Evolutionary conservation across 2,329 filamentous ascomycete species (phyloP).

Genomic region (Sporothrix sp.): DNA sequence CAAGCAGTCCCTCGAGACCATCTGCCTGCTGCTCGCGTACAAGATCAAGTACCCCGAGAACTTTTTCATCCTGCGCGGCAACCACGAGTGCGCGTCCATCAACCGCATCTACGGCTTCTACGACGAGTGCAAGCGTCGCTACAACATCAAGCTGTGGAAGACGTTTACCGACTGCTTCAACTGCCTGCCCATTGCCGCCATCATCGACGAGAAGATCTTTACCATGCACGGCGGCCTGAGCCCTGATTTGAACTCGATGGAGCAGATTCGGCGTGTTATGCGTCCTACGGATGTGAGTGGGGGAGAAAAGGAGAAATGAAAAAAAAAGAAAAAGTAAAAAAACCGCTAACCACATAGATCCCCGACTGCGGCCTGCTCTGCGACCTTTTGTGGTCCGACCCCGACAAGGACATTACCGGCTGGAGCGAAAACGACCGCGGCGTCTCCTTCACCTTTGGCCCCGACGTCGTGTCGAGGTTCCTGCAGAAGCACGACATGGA

Average conservation of each 20-base stretch:
- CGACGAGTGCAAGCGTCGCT: slow-evolving; percentile 97
- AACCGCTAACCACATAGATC: slow-evolving; percentile 49
- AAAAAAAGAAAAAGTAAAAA: background rate
- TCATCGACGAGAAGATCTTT: slow-evolving; percentile 99
- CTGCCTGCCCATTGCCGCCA: slow-evolving; percentile 93
- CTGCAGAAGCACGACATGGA: slow-evolving; percentile 99
- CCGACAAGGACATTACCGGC: slow-evolving; percentile 97
- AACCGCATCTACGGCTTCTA: slow-evolving; percentile 99
- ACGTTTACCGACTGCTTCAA: slow-evolving; percentile 99
- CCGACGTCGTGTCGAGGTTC: slow-evolving; percentile 94
- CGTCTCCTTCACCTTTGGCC: slow-evolving; percentile 97
- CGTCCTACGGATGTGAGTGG: slow-evolving; percentile 89
- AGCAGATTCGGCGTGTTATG: slow-evolving; percentile 98
- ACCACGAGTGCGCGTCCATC: slow-evolving; percentile 98
- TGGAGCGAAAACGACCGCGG: slow-evolving; percentile 99
- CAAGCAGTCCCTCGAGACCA: slow-evolving; percentile 98
- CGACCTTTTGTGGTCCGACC: slow-evolving; percentile 96
- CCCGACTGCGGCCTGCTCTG: slow-evolving; percentile 95
- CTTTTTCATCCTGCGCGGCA: slow-evolving; percentile 96
- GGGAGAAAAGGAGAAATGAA: background rate
- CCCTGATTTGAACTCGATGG: slow-evolving; percentile 97
- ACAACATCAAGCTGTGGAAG: slow-evolving; percentile 99
- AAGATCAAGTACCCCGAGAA: slow-evolving; percentile 99
- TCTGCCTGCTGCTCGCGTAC: slow-evolving; percentile 91
- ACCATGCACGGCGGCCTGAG: slow-evolving; percentile 98